Conservation (phyloP, 169 alveolate species). For the Plasmodium falciparum region DNA sequence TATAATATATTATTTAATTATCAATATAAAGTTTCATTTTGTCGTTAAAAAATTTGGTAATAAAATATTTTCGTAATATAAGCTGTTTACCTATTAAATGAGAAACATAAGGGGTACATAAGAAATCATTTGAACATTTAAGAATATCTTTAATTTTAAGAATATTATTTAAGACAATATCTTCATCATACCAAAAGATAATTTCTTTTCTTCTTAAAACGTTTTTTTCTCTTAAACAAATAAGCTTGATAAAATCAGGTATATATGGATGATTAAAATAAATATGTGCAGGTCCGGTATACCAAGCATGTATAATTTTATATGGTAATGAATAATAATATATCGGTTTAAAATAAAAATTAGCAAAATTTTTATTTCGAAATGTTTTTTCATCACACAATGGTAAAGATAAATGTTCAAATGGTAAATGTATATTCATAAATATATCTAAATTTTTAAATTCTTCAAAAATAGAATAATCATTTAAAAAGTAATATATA, state of each 20-base stretch:
- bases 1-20: background rate
- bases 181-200: constrained; percentile 53
- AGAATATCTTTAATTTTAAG: constrained; percentile 45
- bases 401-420: constrained; percentile 68
- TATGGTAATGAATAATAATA: constrained; percentile 67
- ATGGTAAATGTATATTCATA: constrained; percentile 73
- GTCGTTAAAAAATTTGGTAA: constrained; percentile 17
- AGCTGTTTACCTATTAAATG: constrained; percentile 72
- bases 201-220: constrained; percentile 73
- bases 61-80: constrained; percentile 33
- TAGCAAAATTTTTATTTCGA: constrained; percentile 27
- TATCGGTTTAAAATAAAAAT: constrained; percentile 70
- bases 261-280: constrained; percentile 60
- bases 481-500: constrained; percentile 65
- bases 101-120: constrained; percentile 71
- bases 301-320: constrained; percentile 77
- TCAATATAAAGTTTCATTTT: background rate
- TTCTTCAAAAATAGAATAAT: constrained; percentile 35
- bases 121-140: constrained; percentile 68
- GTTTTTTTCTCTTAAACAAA: constrained; percentile 64
- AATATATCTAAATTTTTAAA: constrained; percentile 60
- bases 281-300: constrained; percentile 64
- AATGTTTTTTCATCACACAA: constrained; percentile 66
- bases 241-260: constrained; percentile 62
- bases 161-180: constrained; percentile 39